A percentile compares a stretch with the other conserved stretches of the same genome.
Evolutionary conservation across 192 early-diverging fungal genomes (phyloP).

Genomic region (Cetraspora pellucida): DNA sequence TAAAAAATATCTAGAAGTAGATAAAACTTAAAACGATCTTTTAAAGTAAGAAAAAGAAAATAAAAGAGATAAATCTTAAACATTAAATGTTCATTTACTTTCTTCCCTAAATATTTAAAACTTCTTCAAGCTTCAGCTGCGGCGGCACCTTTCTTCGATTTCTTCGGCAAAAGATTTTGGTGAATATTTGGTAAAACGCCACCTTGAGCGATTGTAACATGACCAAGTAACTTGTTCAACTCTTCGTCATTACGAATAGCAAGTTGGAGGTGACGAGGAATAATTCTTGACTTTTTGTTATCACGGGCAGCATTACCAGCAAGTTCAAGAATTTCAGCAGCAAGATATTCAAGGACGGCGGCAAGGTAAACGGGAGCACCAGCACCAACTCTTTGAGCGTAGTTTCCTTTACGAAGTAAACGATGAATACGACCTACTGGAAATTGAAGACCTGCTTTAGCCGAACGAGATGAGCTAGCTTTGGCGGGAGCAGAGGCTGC

Average conservation of each 20-base stretch:
- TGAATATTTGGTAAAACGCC: slow-evolving; percentile 96
- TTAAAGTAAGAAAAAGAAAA: too few relatives aligned
- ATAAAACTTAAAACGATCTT: too few relatives aligned
- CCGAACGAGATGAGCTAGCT: slow-evolving; percentile 71
- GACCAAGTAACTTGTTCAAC: slow-evolving; percentile 54
- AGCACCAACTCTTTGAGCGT: slow-evolving; percentile 90
- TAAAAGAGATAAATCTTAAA: too few relatives aligned
- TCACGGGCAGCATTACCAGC: slow-evolving; percentile 95
- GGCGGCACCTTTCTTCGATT: slow-evolving; percentile 67
- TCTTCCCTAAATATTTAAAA: background rate
- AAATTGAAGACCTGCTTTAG: slow-evolving; percentile 94
- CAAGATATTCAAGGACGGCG: slow-evolving; percentile 94
- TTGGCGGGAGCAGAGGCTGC: slow-evolving; percentile 57
- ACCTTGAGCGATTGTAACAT: slow-evolving; percentile 86
- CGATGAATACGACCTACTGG: slow-evolving; percentile 97
- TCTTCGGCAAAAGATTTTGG: slow-evolving; percentile 80
- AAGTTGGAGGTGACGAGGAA: slow-evolving; percentile 92
- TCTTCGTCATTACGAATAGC: slow-evolving; percentile 95
- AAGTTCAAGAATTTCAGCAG: slow-evolving; percentile 94
- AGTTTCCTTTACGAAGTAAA: slow-evolving; percentile 92
- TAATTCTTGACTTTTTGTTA: slow-evolving; percentile 95
- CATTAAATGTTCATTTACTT: background rate
- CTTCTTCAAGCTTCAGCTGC: slow-evolving; percentile 60
- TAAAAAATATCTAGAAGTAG: too few relatives aligned
- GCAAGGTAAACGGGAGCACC: slow-evolving; percentile 95